Evolutionary conservation across 495 filamentous ascomycete species (phyloP).

Genomic region (Neurospora sp.): DNA sequence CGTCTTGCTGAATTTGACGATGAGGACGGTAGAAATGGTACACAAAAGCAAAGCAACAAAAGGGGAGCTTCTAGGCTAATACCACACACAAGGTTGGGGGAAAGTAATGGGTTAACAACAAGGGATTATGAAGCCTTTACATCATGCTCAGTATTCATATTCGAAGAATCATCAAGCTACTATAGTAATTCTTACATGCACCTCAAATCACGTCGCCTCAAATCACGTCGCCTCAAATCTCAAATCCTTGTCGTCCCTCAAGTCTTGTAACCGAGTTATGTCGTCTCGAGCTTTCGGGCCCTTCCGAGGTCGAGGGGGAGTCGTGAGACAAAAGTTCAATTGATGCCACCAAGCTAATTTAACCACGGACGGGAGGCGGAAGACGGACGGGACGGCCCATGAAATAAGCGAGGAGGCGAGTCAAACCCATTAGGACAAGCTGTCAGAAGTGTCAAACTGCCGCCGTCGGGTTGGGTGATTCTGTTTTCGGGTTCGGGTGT

Average conservation of each 20-base stretch:
- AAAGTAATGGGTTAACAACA: not conserved
- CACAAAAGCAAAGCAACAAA: not conserved
- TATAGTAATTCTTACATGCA: not conserved
- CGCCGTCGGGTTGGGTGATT: not conserved
- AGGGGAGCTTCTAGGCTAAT: not conserved
- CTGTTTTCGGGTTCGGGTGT: not conserved
- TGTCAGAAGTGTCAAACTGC: not conserved
- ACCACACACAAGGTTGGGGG: not conserved
- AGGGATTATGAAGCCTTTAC: not conserved
- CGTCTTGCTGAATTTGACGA: not conserved
- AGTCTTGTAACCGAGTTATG: not conserved
- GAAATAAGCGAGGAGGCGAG: not conserved
- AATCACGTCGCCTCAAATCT: not conserved
- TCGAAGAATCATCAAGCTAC: not conserved
- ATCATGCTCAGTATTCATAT: not conserved
- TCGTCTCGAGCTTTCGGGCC: not conserved
- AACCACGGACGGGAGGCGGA: not conserved
- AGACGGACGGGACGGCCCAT: not conserved
- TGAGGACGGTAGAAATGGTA: not conserved
- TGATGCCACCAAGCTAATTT: not conserved
- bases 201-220: not conserved
- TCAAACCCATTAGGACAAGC: not conserved
- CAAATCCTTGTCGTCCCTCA: not conserved
- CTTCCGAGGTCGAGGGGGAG: not conserved
- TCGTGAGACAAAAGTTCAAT: not conserved